phyloP scores from a whole-genome alignment of 1,139 yeast species.

The Candida tetrigidarum region DNA sequence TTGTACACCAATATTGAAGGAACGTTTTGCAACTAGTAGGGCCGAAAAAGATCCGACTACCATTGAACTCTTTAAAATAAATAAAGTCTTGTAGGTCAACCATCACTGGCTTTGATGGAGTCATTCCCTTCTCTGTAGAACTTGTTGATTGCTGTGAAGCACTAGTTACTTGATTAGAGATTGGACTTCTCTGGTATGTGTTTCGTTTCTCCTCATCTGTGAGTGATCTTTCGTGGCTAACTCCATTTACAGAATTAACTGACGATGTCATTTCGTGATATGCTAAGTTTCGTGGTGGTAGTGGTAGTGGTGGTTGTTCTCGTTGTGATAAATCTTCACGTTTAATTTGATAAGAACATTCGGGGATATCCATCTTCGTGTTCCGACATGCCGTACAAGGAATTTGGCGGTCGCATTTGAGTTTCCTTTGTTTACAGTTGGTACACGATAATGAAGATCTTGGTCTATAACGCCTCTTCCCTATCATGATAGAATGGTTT shows the following conservation, averaged over 20 bases:
- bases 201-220: too few relatives aligned
- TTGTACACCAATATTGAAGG: not conserved
- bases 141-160: not conserved
- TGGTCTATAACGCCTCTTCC: not conserved
- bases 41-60: slow-evolving; percentile 1
- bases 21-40: slow-evolving; percentile 1
- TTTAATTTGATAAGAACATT: not conserved
- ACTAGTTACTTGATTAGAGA: not conserved
- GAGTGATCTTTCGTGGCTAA: too few relatives aligned
- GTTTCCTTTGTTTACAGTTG: not conserved
- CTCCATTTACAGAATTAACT: too few relatives aligned
- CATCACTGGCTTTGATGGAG: not conserved
- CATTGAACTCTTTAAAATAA: not conserved
- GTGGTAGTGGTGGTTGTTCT: not conserved
- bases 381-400: not conserved
- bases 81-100: not conserved
- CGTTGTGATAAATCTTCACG: not conserved
- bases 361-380: not conserved
- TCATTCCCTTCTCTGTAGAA: not conserved
- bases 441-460: not conserved
- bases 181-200: not conserved
- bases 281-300: not conserved
- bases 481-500: not conserved
- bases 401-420: slow-evolving; percentile 1
- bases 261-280: too few relatives aligned